Evolutionary conservation across 2,329 filamentous ascomycete species (phyloP).

Genomic region (Aspergillus thermomutatus): DNA sequence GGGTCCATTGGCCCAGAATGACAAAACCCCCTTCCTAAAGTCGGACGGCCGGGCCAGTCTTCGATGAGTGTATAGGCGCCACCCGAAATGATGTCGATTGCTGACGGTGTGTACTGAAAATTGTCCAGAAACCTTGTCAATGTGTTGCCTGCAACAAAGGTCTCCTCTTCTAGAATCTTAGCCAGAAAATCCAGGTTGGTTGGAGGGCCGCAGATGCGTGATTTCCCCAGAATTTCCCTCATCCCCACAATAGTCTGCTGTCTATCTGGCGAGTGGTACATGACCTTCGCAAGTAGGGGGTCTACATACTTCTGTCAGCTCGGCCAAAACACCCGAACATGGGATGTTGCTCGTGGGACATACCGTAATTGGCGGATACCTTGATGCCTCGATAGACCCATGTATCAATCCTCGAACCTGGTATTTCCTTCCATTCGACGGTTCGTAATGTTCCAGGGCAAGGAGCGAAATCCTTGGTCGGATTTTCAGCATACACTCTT

Average conservation of each 20-base stretch:
- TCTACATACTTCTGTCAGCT: conserved; percentile 27
- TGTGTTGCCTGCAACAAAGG: conserved; percentile 51
- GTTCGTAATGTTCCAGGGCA: conserved; percentile 57
- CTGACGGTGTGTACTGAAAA: conserved; percentile 50
- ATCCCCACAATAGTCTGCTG: conserved; percentile 46
- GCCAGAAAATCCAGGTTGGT: conserved; percentile 58
- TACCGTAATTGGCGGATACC: conserved; percentile 57
- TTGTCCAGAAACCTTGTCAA: conserved; percentile 55
- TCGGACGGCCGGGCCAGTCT: conserved; percentile 57
- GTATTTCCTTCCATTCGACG: conserved; percentile 52
- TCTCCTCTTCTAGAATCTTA: conserved; percentile 46
- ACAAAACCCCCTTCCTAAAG: conserved; percentile 56
- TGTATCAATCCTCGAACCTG: conserved; percentile 57
- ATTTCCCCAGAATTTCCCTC: conserved; percentile 41
- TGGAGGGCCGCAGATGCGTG: conserved; percentile 51
- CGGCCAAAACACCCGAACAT: not conserved
- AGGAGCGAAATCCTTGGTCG: conserved; percentile 56
- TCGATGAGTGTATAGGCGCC: conserved; percentile 59
- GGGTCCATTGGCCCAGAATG: conserved; percentile 62
- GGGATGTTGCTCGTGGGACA: conserved; percentile 7
- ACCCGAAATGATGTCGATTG: conserved; percentile 55
- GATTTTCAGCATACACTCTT: conserved; percentile 57
- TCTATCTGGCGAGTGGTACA: conserved; percentile 49
- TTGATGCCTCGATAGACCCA: conserved; percentile 59
- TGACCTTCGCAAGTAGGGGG: conserved; percentile 57